Evolutionary conservation across 164 flowering plant species (phyloP).

Genomic region (Echeveria elegans): DNA sequence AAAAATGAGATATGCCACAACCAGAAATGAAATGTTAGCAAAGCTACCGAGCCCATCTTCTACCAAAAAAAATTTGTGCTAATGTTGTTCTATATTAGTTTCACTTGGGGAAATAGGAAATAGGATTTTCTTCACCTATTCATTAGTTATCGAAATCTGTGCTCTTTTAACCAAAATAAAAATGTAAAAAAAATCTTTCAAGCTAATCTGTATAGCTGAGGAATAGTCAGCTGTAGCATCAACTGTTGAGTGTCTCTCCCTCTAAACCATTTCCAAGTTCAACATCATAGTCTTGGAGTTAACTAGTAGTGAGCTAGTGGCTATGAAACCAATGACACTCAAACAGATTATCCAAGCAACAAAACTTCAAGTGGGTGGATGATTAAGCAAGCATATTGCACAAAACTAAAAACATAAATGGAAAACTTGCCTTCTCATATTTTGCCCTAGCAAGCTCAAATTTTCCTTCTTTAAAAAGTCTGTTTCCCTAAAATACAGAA

Average conservation of each 20-base stretch:
- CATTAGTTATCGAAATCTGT: too few species aligned
- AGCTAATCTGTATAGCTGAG: too few species aligned
- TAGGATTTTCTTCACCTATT: too few species aligned
- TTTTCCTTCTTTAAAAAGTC: slow-evolving; percentile 93
- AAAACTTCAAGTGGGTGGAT: background rate
- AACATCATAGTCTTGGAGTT: too few species aligned
- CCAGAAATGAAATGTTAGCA: background rate
- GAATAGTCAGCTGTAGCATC: background rate
- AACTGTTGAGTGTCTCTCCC: background rate
- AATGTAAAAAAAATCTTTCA: too few species aligned
- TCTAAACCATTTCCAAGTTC: background rate
- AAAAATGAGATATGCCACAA: background rate
- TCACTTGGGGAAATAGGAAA: too few species aligned
- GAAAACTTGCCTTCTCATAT: slow-evolving; percentile 74
- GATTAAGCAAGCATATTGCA: background rate
- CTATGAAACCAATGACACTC: too few species aligned
- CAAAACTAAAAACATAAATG: background rate
- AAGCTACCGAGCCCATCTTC: background rate
- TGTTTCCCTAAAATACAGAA: slow-evolving; percentile 64
- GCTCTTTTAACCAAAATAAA: too few species aligned
- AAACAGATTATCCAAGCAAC: background rate
- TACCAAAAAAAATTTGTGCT: too few species aligned
- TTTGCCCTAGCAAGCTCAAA: slow-evolving; percentile 95
- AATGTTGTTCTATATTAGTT: too few species aligned
- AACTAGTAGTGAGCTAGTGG: too few species aligned